A percentile compares a stretch with the other conserved stretches of the same genome.
Conservation (phyloP, 768 basidiomycete genomes). For the Pulveroboletus sp. region DNA sequence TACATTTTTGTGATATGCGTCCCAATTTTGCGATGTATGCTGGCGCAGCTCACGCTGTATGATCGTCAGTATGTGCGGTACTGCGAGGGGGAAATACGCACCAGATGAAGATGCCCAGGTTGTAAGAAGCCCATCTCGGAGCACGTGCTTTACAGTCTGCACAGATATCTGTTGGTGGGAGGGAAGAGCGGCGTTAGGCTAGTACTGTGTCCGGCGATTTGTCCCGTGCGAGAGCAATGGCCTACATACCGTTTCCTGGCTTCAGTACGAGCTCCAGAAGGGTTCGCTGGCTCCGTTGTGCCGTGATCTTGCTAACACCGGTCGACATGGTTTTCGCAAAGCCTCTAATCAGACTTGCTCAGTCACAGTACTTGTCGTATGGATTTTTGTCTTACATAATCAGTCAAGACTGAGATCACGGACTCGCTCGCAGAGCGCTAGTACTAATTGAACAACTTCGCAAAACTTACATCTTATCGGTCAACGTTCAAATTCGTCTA, state of each 20-base stretch:
- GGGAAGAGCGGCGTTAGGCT: slow-evolving; percentile 5
- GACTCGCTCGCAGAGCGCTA: background rate
- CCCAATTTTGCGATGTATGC: slow-evolving; percentile 91
- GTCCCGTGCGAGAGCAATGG: background rate
- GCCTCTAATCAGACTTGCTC: background rate
- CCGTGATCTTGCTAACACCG: slow-evolving; percentile 52
- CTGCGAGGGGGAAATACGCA: slow-evolving; percentile 29
- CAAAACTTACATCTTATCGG: too few relatives aligned
- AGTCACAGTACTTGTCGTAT: background rate
- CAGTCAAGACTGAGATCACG: slow-evolving; percentile 10
- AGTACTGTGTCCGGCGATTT: too few relatives aligned
- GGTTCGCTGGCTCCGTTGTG: slow-evolving; percentile 62
- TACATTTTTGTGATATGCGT: slow-evolving; percentile 94
- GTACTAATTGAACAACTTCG: too few relatives aligned
- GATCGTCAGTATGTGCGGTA: slow-evolving; percentile 5
- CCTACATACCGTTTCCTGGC: slow-evolving; percentile 77
- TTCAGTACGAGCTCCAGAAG: slow-evolving; percentile 66
- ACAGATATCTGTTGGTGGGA: slow-evolving; percentile 61
- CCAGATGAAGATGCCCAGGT: slow-evolving; percentile 89
- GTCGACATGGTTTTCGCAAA: slow-evolving; percentile 27
- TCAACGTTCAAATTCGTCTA: too few relatives aligned
- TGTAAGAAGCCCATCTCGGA: slow-evolving; percentile 89
- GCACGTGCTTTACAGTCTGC: slow-evolving; percentile 88
- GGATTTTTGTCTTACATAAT: slow-evolving; percentile 15
- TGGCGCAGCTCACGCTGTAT: slow-evolving; percentile 78